These are phyloP conservation scores for Kwoniella europaea DNA, from an alignment of 768 basidiomycete species.

Conservation along the genomic window DNA sequence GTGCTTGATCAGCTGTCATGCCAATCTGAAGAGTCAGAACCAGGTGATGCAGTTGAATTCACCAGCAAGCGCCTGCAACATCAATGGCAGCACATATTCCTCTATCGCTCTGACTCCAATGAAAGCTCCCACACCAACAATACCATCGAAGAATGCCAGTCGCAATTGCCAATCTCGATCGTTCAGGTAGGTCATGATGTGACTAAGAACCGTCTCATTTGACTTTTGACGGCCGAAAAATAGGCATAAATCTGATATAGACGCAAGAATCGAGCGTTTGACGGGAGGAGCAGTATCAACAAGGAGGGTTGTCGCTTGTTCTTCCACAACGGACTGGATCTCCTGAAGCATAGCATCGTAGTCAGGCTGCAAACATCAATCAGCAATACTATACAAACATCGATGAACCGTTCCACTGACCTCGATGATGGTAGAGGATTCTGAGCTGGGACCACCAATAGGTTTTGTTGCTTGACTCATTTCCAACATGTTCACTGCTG, in stretches of 20 bases:
- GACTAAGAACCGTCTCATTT: constrained; percentile 88
- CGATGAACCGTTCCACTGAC: constrained; percentile 59
- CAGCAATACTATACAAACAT: constrained; percentile 8
- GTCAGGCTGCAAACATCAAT: constrained; percentile 67
- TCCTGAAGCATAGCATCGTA: constrained; percentile 88
- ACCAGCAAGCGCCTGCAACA: constrained; percentile 96
- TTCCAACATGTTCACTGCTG: constrained; percentile 84
- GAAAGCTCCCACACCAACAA: constrained; percentile 92
- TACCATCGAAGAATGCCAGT: constrained; percentile 90
- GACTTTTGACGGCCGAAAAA: constrained; percentile 92
- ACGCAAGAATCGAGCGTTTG: constrained; percentile 83
- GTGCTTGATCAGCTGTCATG: constrained; percentile 15
- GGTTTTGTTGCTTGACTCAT: constrained; percentile 76
- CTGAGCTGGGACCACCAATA: constrained; percentile 63
- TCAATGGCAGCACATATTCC: constrained; percentile 94
- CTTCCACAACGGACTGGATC: constrained; percentile 80
- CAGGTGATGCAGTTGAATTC: constrained; percentile 35
- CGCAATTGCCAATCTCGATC: constrained; percentile 88
- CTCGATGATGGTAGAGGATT: constrained; percentile 75
- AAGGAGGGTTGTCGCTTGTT: constrained; percentile 81
- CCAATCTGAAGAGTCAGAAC: background rate
- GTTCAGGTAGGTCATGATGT: constrained; percentile 80
- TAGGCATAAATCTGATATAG: constrained; percentile 86
- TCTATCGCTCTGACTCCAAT: constrained; percentile 89
- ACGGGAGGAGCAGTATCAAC: constrained; percentile 88